Percentiles rank a stretch among this genome's conserved stretches.
Conservation (phyloP, 768 basidiomycete genomes). For the Russula foetens region DNA sequence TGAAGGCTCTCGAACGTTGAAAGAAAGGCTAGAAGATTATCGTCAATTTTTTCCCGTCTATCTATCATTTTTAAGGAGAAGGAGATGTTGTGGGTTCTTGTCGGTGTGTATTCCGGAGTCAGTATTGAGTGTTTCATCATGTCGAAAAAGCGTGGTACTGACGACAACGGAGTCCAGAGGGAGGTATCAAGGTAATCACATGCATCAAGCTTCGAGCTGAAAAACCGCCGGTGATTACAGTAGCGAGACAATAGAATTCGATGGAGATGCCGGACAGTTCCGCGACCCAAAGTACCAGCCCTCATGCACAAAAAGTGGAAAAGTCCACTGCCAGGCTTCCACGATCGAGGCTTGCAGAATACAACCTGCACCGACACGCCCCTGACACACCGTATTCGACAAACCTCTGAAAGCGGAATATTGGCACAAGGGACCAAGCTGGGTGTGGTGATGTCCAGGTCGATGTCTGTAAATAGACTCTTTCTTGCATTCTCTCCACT, state of each 20-base stretch:
- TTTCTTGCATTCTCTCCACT: too few relatives aligned
- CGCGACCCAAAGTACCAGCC: not conserved
- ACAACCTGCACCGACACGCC: not conserved
- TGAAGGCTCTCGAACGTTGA: not conserved
- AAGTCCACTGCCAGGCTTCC: too few relatives aligned
- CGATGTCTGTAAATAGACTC: not conserved
- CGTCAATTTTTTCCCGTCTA: not conserved
- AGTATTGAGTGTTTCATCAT: not conserved
- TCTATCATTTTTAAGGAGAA: not conserved
- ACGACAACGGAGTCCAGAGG: not conserved
- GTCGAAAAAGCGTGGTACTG: not conserved
- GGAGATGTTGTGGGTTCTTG: conserved; percentile 5
- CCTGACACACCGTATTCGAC: too few relatives aligned
- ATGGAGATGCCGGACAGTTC: too few relatives aligned
- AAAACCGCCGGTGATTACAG: too few relatives aligned
- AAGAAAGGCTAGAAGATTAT: not conserved
- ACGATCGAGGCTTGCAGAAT: not conserved
- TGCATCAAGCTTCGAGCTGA: not conserved
- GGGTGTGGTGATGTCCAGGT: not conserved
- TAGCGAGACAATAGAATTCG: too few relatives aligned
- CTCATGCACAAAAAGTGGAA: not conserved
- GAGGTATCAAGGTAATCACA: not conserved
- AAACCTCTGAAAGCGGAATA: too few relatives aligned
- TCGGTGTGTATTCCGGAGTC: not conserved
- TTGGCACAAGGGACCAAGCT: too few relatives aligned